Base-by-base conservation (phyloP, 2,329 filamentous ascomycete species). In the Cryoendolithus antarcticus region DNA sequence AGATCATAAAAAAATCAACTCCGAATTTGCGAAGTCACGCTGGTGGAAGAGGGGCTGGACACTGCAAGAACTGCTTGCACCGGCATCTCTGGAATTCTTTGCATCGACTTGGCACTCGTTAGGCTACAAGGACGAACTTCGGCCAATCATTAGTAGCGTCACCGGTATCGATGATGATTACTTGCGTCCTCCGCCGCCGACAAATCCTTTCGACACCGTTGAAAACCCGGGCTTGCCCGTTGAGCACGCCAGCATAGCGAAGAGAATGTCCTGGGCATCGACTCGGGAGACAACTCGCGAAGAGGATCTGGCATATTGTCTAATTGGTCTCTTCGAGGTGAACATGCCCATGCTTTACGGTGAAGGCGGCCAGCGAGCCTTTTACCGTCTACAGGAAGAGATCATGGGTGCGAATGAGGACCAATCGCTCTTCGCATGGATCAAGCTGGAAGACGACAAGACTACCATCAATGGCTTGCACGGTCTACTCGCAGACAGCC, bases 311-410 rank as follows among this genome's bases (percentile, higher is more conserved):
- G 63, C 64, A 0, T 70, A 69, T 31, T 66, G 56, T 7, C 48
- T 70, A 0, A 43, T 70, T 3, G 66, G 66, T 0, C 54, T 69
- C 0, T 69, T 70, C 21, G 52, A 53, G 1, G 54, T 70, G 15
- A 58, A 63, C 30, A 66, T 70, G 59, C 58, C 65, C 0, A 45
- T 67, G 3, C 37, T 68, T 0, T 70, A 69, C 36, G 66, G 65
- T 1, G 55, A 58, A 32, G 43, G 46, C 6, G 38, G 39, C 7
- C 32, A 39, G 5, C 51, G 46, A 11, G 54, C 54, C 6, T 57
- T 57, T 27, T 35, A 35, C 70, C 63, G 38, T 74, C 30, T 51
- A 9, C 48, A 51, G 19, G 44, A 49, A 35, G 46, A 48, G 9
- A 50, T 51, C 31, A 42, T 51, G 39, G 45, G 40, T 29, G 24